Evolutionary conservation across 176 grass and related monocot species (phyloP), one percentile per base, ranked within the genome.

Genomic region (Cymbopogon citratus): DNA sequence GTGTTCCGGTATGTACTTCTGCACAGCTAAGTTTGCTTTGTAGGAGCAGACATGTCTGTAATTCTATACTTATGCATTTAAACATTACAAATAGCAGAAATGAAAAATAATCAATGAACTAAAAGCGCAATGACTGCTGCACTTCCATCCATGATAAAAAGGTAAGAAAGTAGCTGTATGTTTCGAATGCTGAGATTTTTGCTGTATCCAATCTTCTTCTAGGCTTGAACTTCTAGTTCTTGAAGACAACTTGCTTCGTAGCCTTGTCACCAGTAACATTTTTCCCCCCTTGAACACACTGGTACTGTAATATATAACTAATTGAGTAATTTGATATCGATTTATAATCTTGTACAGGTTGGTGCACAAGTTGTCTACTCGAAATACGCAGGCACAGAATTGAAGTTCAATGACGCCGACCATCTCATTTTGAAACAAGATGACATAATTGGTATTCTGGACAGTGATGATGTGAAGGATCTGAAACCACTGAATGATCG

Each of bases 401-500:
- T 97, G 31, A 88, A 97, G 83, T 97, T 97, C 63, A 85, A 92
- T 48, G 92, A 77, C 18, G 43, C 78, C 1, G 87, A 81, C 76
- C 94, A 97, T 87, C 80, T 97, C 56, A 85, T 97, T 65, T 81
- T 97, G 92, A 97, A 97, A 89, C 90, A 97, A 81, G 90, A 97
- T 84, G 94, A 97, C 66, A 92, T 97, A 65, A 65, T 97, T 46
- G 94, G 94, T 81, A 79, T 97, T 87, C 91, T 97, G 0, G 90
- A 97, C 10, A 83, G 92, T 26, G 92, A 94, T 74, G 90, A 94
- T 74, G 82, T 94, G 23, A 94, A 97, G 78, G 91, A 94, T 88
- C 66, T 97, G 74, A 94, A 97, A 75, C 94, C 94, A 26, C 83
- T 97, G 75, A 81, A 87, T 54, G 94, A 97, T 45, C 94, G 89